Evolutionary conservation across 2,329 filamentous ascomycete species (phyloP).

Genomic region (Verticillium tricorpus): DNA sequence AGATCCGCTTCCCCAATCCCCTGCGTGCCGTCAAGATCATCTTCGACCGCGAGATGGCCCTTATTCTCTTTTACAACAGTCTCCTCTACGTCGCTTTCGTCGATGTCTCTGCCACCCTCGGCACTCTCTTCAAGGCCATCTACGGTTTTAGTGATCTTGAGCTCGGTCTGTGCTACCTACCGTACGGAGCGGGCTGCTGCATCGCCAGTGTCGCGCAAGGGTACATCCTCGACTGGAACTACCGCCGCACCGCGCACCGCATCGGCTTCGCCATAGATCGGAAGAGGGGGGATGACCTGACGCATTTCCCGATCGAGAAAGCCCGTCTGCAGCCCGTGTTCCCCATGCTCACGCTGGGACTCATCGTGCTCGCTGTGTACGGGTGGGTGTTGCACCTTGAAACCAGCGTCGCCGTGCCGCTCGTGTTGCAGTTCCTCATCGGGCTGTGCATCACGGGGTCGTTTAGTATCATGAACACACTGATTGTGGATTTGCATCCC

Average conservation of each 20-base stretch:
- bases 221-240: slow-evolving; percentile 62
- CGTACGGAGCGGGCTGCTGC: slow-evolving; percentile 47
- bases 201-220: slow-evolving; percentile 50
- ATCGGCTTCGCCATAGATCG: slow-evolving; percentile 57
- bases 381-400: slow-evolving; percentile 53
- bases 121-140: slow-evolving; percentile 45
- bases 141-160: slow-evolving; percentile 47
- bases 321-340: slow-evolving; percentile 50
- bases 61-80: slow-evolving; percentile 48
- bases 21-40: slow-evolving; percentile 49
- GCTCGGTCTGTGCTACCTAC: slow-evolving; percentile 50
- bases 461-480: slow-evolving; percentile 59
- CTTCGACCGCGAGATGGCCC: slow-evolving; percentile 52
- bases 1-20: slow-evolving; percentile 52
- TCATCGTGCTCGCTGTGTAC: slow-evolving; percentile 48
- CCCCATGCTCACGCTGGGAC: slow-evolving; percentile 50
- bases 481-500: slow-evolving; percentile 61
- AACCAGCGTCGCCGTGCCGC: slow-evolving; percentile 46
- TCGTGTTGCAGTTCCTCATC: slow-evolving; percentile 53
- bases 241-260: slow-evolving; percentile 58
- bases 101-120: slow-evolving; percentile 46
- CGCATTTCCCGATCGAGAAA: slow-evolving; percentile 49
- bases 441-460: slow-evolving; percentile 55
- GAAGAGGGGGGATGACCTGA: slow-evolving; percentile 49
- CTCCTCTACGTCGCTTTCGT: slow-evolving; percentile 54